Evolutionary conservation across 805 yeast genomes (phyloP).

Genomic region (Saturnispora saitoi): DNA sequence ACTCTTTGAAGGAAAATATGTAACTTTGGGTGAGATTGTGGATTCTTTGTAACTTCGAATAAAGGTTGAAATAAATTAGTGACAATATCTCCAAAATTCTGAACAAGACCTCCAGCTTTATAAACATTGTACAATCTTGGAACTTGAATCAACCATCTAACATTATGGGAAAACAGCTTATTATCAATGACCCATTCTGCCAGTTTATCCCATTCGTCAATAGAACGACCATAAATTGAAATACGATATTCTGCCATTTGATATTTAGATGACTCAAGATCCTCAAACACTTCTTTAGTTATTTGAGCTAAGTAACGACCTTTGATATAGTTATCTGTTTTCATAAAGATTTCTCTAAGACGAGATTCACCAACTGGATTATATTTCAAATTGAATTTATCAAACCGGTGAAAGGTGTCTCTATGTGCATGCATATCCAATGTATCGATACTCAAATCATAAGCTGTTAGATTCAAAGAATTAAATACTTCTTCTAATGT

Average conservation of each 20-base stretch:
- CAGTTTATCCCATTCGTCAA: constrained; percentile 89
- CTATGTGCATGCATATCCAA: constrained; percentile 99
- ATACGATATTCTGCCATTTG: constrained; percentile 97
- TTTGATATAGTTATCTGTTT: constrained; percentile 86
- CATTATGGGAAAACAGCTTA: constrained; percentile 84
- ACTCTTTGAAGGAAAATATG: constrained; percentile 86
- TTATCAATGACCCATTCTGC: constrained; percentile 95
- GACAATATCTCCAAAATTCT: constrained; percentile 66
- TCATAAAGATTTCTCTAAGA: constrained; percentile 87
- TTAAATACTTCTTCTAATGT: constrained; percentile 86
- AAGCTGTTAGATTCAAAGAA: constrained; percentile 84
- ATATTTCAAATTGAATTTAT: constrained; percentile 92
- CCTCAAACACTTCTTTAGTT: constrained; percentile 88
- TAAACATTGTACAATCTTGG: constrained; percentile 91
- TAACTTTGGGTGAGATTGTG: constrained; percentile 82
- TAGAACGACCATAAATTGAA: constrained; percentile 84
- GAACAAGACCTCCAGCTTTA: constrained; percentile 63
- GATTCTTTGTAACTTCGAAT: constrained; percentile 82
- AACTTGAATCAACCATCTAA: constrained; percentile 93
- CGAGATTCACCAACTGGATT: constrained; percentile 98
- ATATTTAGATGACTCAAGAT: constrained; percentile 88
- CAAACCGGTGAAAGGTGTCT: constrained; percentile 96
- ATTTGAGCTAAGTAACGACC: constrained; percentile 90
- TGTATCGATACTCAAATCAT: constrained; percentile 92
- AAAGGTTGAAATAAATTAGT: constrained; percentile 78